Evolutionary conservation across 352 stramenopile genomes (phyloP).

Genomic region (Pythium volutum): DNA sequence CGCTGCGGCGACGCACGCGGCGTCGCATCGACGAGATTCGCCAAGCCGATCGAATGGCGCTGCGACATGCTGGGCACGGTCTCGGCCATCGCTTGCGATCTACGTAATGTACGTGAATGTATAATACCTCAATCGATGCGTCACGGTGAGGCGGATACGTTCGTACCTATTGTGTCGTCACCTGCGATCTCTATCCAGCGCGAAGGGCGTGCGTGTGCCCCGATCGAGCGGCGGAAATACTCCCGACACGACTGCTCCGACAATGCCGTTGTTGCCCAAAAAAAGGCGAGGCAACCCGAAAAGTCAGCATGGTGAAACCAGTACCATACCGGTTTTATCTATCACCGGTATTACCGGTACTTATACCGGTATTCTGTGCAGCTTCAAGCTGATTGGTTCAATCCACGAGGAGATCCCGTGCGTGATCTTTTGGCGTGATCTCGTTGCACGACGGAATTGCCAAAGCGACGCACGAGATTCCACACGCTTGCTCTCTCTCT

Average conservation of each 20-base stretch:
- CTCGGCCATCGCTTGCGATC: background rate
- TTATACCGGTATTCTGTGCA: conserved; percentile 6
- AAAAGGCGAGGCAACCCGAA: conserved; percentile 7
- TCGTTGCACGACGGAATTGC: conserved; percentile 14
- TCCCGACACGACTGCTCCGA: background rate
- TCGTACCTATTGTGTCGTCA: conserved; percentile 18
- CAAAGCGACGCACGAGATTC: conserved; percentile 2
- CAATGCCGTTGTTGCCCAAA: background rate
- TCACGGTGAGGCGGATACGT: background rate
- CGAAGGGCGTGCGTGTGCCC: background rate
- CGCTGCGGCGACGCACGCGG: conserved; percentile 2
- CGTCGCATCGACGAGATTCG: conserved; percentile 22
- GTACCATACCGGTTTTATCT: conserved; percentile 15
- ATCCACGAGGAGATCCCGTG: conserved; percentile 17
- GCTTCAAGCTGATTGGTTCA: conserved; percentile 28
- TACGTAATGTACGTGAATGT: background rate
- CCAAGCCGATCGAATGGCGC: conserved; percentile 24
- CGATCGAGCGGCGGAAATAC: background rate
- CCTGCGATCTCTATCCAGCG: background rate
- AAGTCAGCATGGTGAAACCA: conserved; percentile 17
- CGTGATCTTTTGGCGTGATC: too few relatives aligned
- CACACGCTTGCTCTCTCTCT: background rate
- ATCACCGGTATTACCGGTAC: conserved; percentile 1
- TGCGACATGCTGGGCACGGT: conserved; percentile 3
- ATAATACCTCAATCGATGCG: background rate